Percentiles rank a stretch among this genome's conserved stretches.
Evolutionary conservation across 2,329 filamentous ascomycete species (phyloP).

Genomic region (Fusarium bulbicola): DNA sequence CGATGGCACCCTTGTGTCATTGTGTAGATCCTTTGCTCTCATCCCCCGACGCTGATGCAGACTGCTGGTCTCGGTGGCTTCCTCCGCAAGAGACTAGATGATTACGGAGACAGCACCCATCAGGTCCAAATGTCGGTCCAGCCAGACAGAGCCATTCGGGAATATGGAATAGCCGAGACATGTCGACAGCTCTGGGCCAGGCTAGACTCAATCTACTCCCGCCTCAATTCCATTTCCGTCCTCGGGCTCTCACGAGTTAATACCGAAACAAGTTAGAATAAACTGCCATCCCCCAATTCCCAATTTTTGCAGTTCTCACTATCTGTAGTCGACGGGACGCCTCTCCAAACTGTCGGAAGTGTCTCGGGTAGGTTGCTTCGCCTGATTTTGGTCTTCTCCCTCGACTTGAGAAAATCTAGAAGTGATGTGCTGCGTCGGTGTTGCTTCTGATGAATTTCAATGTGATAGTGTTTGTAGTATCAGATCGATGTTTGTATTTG

Average conservation of each 20-base stretch:
- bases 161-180: background rate
- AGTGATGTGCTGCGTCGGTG: background rate
- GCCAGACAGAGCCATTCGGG: background rate
- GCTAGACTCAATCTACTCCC: background rate
- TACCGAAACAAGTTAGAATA: background rate
- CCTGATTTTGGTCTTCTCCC: background rate
- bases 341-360: background rate
- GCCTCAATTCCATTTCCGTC: constrained; percentile 3
- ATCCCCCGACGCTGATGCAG: background rate
- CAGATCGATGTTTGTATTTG: fast-evolving
- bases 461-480: background rate
- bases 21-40: background rate
- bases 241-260: background rate
- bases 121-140: background rate
- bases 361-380: background rate
- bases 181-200: background rate
- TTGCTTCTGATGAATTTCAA: background rate
- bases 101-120: background rate
- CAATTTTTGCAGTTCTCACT: background rate
- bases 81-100: background rate
- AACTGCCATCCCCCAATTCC: background rate
- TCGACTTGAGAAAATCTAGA: background rate
- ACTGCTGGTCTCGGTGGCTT: no score
- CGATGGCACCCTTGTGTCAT: background rate
- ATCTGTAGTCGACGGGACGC: background rate